A percentile compares a stretch with the other conserved stretches of the same genome.
Evolutionary conservation across 148 eudicot species (phyloP).

Genomic region (Fagopyrum homotropicum): DNA sequence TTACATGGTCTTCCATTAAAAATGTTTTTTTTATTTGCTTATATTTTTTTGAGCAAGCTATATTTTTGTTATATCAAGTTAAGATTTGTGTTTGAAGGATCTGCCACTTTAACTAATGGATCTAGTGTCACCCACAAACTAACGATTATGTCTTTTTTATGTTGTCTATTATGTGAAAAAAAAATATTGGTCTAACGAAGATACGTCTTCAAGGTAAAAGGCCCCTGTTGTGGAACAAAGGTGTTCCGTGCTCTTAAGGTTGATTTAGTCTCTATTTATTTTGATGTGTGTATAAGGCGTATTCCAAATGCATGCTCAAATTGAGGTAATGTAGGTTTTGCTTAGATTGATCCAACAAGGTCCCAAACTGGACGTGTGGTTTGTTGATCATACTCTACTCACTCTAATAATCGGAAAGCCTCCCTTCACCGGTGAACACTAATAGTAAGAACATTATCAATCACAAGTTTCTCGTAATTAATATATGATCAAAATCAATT

Average conservation of each 20-base stretch:
- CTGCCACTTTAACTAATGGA: too few species aligned
- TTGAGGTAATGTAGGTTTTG: constrained; percentile 48
- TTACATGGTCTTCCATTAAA: too few species aligned
- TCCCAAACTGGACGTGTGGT: constrained; percentile 85
- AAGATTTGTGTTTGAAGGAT: too few species aligned
- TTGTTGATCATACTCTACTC: constrained; percentile 85
- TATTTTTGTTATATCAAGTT: too few species aligned
- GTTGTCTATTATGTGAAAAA: too few species aligned
- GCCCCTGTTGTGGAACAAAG: constrained; percentile 78
- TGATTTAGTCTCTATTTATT: constrained; percentile 10
- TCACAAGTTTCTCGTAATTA: neutral
- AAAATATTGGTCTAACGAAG: too few species aligned
- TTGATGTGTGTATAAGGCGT: neutral
- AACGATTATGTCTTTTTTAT: too few species aligned
- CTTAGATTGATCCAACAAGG: constrained; percentile 75
- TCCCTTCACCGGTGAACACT: constrained; percentile 76
- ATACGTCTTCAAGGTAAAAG: constrained; percentile 41
- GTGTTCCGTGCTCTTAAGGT: constrained; percentile 99
- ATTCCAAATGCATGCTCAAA: neutral
- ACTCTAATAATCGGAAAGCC: constrained; percentile 64
- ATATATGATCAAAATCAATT: neutral
- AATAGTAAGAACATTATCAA: constrained; percentile 45
- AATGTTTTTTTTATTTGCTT: too few species aligned
- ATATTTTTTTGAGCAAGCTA: too few species aligned
- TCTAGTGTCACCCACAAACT: too few species aligned